These are phyloP conservation scores for Serendipita sp. DNA, from an alignment of 768 basidiomycete genomes.

Conservation along the genomic window DNA sequence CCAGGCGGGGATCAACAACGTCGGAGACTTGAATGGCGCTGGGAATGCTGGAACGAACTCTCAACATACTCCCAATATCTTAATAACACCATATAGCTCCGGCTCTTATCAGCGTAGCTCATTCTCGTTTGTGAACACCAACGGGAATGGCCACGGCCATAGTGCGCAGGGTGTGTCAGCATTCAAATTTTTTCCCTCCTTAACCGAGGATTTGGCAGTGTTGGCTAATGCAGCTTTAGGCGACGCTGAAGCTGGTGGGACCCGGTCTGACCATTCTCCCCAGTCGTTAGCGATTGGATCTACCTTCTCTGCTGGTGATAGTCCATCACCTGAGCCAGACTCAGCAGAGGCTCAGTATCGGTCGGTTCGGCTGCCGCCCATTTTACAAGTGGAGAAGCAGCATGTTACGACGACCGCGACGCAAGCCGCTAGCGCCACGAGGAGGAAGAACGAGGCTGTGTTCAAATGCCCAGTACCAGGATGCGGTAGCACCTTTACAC, in stretches of 20 bases:
- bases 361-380: conserved; percentile 50
- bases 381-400: conserved; percentile 82
- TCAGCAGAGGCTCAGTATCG: conserved; percentile 14
- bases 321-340: conserved; percentile 13
- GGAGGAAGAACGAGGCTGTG: conserved; percentile 79
- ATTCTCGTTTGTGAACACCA: background rate
- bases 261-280: too few relatives aligned
- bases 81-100: background rate
- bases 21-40: background rate
- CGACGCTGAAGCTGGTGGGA: too few relatives aligned
- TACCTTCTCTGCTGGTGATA: background rate
- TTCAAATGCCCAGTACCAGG: conserved; percentile 90
- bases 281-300: too few relatives aligned
- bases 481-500: conserved; percentile 94
- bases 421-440: conserved; percentile 77
- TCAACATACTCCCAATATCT: background rate
- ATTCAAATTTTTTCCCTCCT: too few relatives aligned
- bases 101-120: background rate
- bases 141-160: too few relatives aligned
- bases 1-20: background rate
- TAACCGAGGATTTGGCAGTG: too few relatives aligned
- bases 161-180: too few relatives aligned
- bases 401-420: conserved; percentile 92
- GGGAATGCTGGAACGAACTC: background rate
- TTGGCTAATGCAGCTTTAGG: too few relatives aligned